Percentiles rank a stretch among this genome's conserved stretches.
phyloP scores from a whole-genome alignment of 2,329 filamentous ascomycete species.

The Cladosporium sp. region DNA sequence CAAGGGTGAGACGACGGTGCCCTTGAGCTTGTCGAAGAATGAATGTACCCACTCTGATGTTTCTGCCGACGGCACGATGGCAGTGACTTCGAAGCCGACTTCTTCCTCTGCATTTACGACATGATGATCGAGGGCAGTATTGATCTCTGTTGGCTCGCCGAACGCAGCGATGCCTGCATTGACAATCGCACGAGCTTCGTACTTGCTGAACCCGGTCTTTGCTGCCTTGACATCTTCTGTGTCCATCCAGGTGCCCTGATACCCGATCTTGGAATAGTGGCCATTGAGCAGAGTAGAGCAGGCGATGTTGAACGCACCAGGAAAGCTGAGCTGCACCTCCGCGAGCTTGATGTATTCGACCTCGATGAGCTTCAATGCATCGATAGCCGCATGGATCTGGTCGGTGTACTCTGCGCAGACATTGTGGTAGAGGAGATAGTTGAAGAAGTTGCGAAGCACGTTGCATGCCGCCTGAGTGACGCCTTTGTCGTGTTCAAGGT shows the following conservation, averaged over 20 bases:
- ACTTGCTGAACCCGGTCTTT: background rate
- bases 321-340: slow-evolving; percentile 53
- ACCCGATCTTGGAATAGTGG: slow-evolving; percentile 43
- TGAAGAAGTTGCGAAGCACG: slow-evolving; percentile 82
- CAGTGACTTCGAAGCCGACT: slow-evolving; percentile 62
- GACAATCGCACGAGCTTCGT: background rate
- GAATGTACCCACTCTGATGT: slow-evolving; percentile 44
- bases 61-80: slow-evolving; percentile 48
- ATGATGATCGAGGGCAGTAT: background rate
- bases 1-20: slow-evolving; percentile 51
- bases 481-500: slow-evolving; percentile 38
- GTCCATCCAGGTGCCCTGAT: slow-evolving; percentile 43
- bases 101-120: slow-evolving; percentile 2
- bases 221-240: slow-evolving; percentile 40
- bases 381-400: slow-evolving; percentile 67
- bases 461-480: slow-evolving; percentile 62
- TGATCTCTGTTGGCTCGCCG: background rate
- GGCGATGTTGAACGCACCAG: slow-evolving; percentile 79
- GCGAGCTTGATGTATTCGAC: slow-evolving; percentile 66
- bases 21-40: slow-evolving; percentile 48
- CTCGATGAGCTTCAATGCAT: slow-evolving; percentile 66
- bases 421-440: slow-evolving; percentile 80
- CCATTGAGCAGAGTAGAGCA: slow-evolving; percentile 69
- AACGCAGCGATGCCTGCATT: slow-evolving; percentile 11
- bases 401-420: slow-evolving; percentile 79